phyloP scores from a whole-genome alignment of 345 rosid species.

The Fremontodendron californicum region DNA sequence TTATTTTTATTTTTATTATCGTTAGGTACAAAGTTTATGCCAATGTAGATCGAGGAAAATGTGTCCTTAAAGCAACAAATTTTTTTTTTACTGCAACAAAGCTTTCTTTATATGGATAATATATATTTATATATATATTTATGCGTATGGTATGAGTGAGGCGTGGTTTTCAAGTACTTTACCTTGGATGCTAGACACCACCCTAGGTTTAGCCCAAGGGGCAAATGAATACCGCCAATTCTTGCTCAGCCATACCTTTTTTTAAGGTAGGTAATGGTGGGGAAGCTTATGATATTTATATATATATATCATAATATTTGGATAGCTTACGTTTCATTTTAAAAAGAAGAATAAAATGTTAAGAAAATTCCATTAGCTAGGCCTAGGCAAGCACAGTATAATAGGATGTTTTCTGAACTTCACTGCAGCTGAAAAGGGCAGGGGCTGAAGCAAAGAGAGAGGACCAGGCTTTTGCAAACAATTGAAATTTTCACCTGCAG shows the following conservation, averaged over 20 bases:
- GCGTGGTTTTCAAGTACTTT: conserved; percentile 17
- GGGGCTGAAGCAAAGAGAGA: neutral
- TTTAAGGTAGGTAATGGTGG: conserved; percentile 27
- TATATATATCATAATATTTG: neutral
- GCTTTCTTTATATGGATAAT: neutral
- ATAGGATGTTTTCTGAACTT: neutral
- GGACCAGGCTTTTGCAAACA: neutral
- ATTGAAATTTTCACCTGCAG: neutral
- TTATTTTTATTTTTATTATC: neutral
- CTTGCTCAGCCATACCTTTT: conserved; percentile 18
- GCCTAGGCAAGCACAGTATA: too few species aligned
- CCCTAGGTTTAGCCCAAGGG: conserved; percentile 17
- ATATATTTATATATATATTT: too few species aligned
- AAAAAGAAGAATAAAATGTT: neutral
- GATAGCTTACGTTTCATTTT: neutral
- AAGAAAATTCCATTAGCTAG: neutral
- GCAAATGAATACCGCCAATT: conserved; percentile 18
- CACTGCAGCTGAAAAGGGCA: neutral
- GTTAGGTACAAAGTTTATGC: neutral
- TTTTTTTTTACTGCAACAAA: neutral
- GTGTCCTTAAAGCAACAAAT: conserved; percentile 5
- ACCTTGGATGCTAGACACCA: conserved; percentile 31
- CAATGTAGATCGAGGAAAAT: neutral
- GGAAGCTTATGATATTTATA: conserved; percentile 26
- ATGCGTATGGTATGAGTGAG: too few species aligned